phyloP scores from a whole-genome alignment of 1,139 yeast species.

The Kodamaea sp. region DNA sequence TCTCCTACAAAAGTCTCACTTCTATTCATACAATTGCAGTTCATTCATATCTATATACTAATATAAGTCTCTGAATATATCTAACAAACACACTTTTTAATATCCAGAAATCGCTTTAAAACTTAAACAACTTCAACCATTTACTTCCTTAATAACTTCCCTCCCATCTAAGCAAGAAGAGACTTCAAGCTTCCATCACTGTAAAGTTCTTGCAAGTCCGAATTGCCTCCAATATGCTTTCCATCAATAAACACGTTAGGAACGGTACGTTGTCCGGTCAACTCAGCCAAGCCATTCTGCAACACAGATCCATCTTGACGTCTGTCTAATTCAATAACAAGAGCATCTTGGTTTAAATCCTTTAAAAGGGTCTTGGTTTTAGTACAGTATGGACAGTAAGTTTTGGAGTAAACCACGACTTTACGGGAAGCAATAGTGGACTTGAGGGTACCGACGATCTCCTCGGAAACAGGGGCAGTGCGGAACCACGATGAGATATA shows the following conservation, averaged over 20 bases:
- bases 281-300: conserved; percentile 16
- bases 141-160: not conserved
- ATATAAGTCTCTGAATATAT: no score
- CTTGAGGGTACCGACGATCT: conserved; percentile 20
- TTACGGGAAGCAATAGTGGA: conserved; percentile 18
- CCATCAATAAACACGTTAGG: conserved; percentile 22
- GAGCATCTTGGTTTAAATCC: conserved; percentile 16
- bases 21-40: no score
- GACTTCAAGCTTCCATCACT: conserved; percentile 13
- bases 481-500: conserved; percentile 14
- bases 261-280: conserved; percentile 21
- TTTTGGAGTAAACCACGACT: conserved; percentile 26
- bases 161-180: conserved; percentile 6
- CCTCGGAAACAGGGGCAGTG: conserved; percentile 18
- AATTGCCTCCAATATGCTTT: conserved; percentile 22
- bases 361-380: conserved; percentile 23
- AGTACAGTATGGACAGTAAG: conserved; percentile 33
- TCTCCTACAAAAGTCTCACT: no score
- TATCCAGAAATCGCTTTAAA: no score
- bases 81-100: no score
- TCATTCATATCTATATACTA: no score
- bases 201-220: conserved; percentile 17
- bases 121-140: no score
- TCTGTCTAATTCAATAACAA: conserved; percentile 26
- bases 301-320: conserved; percentile 18